A percentile compares a stretch with the other conserved stretches of the same genome.
phyloP scores from a whole-genome alignment of 2,329 filamentous ascomycete genomes.

The Ophiocordyceps polyrhachis-furcata region DNA sequence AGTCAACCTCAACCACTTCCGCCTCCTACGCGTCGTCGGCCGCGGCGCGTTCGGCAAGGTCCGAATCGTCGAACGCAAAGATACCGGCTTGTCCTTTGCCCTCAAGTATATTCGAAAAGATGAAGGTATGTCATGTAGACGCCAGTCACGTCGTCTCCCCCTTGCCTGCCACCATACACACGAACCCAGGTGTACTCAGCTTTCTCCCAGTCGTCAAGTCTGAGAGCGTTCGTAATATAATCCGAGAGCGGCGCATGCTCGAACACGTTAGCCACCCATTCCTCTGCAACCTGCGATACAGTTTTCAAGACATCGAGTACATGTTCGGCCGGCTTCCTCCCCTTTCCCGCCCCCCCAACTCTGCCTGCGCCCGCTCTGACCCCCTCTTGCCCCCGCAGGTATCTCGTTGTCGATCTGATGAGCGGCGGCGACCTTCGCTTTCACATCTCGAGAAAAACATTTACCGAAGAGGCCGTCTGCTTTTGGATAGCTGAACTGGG shows the following conservation, averaged over 20 bases:
- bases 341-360: background rate
- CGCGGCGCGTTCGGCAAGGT: slow-evolving; percentile 98
- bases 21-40: slow-evolving; percentile 82
- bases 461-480: slow-evolving; percentile 88
- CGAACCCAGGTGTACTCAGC: background rate
- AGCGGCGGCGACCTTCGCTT: slow-evolving; percentile 92
- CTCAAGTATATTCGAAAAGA: slow-evolving; percentile 98
- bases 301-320: slow-evolving; percentile 98
- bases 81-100: slow-evolving; percentile 83
- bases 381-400: slow-evolving; percentile 35
- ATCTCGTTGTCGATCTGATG: slow-evolving; percentile 96
- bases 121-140: slow-evolving; percentile 52
- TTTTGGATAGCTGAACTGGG: slow-evolving; percentile 96
- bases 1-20: slow-evolving; percentile 98
- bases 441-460: slow-evolving; percentile 93
- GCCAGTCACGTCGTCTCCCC: background rate
- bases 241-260: slow-evolving; percentile 91
- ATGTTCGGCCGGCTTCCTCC: slow-evolving; percentile 49
- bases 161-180: too few relatives aligned
- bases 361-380: background rate
- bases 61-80: slow-evolving; percentile 93
- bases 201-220: slow-evolving; percentile 65
- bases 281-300: slow-evolving; percentile 95
- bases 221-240: slow-evolving; percentile 95
- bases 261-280: slow-evolving; percentile 97